phyloP scores from a whole-genome alignment of 371 early-diverging fungal species.

The Mortierella sp. region DNA sequence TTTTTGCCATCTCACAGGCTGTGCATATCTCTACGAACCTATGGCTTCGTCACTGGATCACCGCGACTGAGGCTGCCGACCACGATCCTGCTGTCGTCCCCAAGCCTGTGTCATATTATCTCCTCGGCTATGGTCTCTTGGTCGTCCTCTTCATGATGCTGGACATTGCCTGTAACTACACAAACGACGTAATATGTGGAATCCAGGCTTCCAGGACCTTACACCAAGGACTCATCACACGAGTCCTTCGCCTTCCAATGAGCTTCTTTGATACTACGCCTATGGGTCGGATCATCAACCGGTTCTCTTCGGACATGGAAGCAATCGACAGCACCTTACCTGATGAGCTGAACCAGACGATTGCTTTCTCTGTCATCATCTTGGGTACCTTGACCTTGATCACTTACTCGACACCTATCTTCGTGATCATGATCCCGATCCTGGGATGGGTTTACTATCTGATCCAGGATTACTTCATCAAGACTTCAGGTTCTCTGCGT shows the following conservation, averaged over 20 bases:
- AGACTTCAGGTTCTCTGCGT: constrained; percentile 79
- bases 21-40: constrained; percentile 68
- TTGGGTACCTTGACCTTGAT: constrained; percentile 72
- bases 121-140: constrained; percentile 54
- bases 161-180: constrained; percentile 54
- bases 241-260: constrained; percentile 77
- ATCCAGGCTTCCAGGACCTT: constrained; percentile 54
- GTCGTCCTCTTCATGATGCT: constrained; percentile 55
- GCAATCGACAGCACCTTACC: constrained; percentile 72
- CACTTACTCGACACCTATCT: constrained; percentile 70
- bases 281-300: constrained; percentile 85
- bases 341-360: constrained; percentile 25
- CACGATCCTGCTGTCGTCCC: constrained; percentile 1
- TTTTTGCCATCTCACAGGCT: constrained; percentile 58
- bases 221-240: constrained; percentile 76
- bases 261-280: constrained; percentile 89
- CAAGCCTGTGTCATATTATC: constrained; percentile 43
- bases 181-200: constrained; percentile 36
- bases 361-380: constrained; percentile 54
- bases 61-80: constrained; percentile 6
- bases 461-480: constrained; percentile 77
- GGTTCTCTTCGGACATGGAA: constrained; percentile 90
- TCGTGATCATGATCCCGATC: constrained; percentile 69
- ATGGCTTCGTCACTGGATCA: constrained; percentile 77
- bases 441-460: constrained; percentile 67